Evolutionary conservation across 331 rosid genomes (phyloP), one percentile per base, ranked within the genome.

Genomic region (Erythrophleum ivorense): DNA sequence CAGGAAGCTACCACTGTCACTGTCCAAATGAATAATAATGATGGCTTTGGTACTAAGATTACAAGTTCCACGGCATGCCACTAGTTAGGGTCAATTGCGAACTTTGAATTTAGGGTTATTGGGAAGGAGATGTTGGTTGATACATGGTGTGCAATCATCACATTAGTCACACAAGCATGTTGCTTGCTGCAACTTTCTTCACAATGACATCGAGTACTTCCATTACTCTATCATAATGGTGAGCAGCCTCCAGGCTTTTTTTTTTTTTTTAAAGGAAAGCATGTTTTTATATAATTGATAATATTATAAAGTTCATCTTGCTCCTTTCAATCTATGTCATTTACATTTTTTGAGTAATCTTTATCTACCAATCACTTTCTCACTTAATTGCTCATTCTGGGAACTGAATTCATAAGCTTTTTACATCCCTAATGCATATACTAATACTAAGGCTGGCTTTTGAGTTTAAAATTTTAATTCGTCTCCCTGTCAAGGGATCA

Each of bases 11-110:
- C 40, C 5, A 2, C 40, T 85, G 65, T 79, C 48, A 69, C 79
- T 70, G 53, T 76, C 21, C 82, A 63, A 77, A 55, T 55, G 8
- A 55, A 57, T 21, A 18, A 57, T n/a, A n/a, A 87, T 82, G 81
- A 85, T 85, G 66, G 78, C 78, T 53, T 88, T 82, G 52, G 53
- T 68, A 79, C 80, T 58, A 76, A 77, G 78, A 53, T 49, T 81
- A 82, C 83, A 71, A 80, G 66, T 78, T 84, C 45, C 84, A 41
- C 53, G 58, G 43, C 10, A 21, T 58, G 64, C 48, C 79, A 72
- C 74, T 65, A 85, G 60, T 29, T 55, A 18, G 62, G 78, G 82
- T 77, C 68, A 76, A 76, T 73, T 45, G 66, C 15, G 34, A 58
- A 68, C 71, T 82, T 85, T 73, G 36, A 79, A 45, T 72, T 78